These are phyloP conservation scores for Cytospora leucostoma DNA, from an alignment of 2,329 filamentous ascomycete species.

Conservation along the genomic window DNA sequence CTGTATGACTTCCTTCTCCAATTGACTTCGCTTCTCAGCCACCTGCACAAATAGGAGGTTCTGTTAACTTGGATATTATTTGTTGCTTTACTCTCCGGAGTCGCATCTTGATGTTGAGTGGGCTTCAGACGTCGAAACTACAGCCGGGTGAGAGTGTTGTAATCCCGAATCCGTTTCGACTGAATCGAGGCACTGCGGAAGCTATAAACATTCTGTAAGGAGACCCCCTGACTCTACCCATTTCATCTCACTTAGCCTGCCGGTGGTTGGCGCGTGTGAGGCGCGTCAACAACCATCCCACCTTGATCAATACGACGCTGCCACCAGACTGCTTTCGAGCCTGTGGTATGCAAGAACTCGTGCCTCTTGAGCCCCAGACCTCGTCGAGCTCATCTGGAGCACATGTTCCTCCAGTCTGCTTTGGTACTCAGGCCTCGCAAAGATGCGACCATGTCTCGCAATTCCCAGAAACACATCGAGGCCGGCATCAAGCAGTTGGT, in stretches of 20 bases:
- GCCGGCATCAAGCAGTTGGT: conserved; percentile 80
- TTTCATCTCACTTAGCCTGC: background rate
- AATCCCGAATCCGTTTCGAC: too few species aligned
- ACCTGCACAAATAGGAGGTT: too few species aligned
- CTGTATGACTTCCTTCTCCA: too few species aligned
- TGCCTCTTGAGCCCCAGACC: background rate
- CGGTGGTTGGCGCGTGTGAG: conserved; percentile 9
- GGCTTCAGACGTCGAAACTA: too few species aligned
- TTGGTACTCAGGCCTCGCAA: conserved; percentile 34
- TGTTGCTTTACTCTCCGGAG: too few species aligned
- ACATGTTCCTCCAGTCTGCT: background rate
- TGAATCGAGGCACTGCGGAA: too few species aligned
- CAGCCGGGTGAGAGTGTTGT: too few species aligned
- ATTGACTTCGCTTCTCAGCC: too few species aligned
- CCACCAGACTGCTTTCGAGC: background rate
- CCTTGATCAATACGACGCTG: background rate
- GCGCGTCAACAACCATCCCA: conserved; percentile 23
- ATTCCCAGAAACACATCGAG: conserved; percentile 66
- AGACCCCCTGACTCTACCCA: background rate
- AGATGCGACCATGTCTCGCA: conserved; percentile 59
- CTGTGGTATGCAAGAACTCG: background rate
- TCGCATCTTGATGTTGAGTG: too few species aligned
- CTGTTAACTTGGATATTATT: too few species aligned
- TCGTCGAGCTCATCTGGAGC: background rate
- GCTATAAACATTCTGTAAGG: background rate